These are phyloP conservation scores for Starmerella scarabaei DNA, from an alignment of 805 yeast genomes.

Conservation along the genomic window DNA sequence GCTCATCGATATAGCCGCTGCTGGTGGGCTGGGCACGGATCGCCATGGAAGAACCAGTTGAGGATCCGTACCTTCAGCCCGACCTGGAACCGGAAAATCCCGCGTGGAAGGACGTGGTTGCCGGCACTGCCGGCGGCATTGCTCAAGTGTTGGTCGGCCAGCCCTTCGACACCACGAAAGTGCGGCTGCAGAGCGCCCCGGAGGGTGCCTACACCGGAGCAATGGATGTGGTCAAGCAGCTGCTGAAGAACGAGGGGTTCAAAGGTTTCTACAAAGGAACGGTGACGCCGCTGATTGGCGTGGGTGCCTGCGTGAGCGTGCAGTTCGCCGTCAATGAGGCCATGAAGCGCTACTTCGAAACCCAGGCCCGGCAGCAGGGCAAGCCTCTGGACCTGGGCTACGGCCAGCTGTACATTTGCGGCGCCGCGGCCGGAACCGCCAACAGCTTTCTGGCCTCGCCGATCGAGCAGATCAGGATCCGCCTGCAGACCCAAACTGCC, in stretches of 20 bases:
- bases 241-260: constrained; percentile 70
- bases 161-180: constrained; percentile 92
- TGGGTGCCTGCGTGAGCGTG: constrained; percentile 95
- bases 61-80: neutral
- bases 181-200: constrained; percentile 77
- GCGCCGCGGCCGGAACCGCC: constrained; percentile 85
- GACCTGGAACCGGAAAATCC: neutral
- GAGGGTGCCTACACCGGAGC: constrained; percentile 65
- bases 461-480: constrained; percentile 86
- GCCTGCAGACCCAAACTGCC: constrained; percentile 77
- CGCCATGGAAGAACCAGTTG: neutral
- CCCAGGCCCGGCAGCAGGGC: constrained; percentile 22
- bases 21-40: neutral
- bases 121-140: constrained; percentile 91
- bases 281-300: constrained; percentile 78
- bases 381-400: constrained; percentile 32
- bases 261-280: constrained; percentile 88
- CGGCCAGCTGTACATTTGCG: constrained; percentile 64
- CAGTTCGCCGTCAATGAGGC: constrained; percentile 92
- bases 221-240: constrained; percentile 57
- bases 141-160: constrained; percentile 94
- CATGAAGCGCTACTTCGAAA: constrained; percentile 67
- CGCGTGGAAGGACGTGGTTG: constrained; percentile 54
- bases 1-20: too few relatives aligned
- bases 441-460: constrained; percentile 85